A percentile compares a stretch with the other conserved stretches of the same genome.
Evolutionary conservation across 495 filamentous ascomycete species (phyloP).

Genomic region (Tuber indicum): DNA sequence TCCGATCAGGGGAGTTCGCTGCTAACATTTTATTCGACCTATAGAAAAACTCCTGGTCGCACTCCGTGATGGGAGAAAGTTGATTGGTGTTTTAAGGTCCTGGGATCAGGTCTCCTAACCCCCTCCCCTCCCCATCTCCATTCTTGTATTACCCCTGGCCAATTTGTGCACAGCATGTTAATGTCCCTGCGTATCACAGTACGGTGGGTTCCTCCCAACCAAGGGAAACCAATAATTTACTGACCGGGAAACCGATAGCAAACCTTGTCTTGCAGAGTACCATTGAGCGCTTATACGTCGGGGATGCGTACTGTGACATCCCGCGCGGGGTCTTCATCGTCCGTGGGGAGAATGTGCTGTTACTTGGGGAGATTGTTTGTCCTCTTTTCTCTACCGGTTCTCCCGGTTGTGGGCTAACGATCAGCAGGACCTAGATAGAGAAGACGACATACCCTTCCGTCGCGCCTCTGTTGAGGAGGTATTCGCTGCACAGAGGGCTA

Average conservation of each 20-base stretch:
- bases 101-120: constrained; percentile 82
- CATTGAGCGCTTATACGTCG: constrained; percentile 73
- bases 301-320: constrained; percentile 69
- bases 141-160: constrained; percentile 5
- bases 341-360: constrained; percentile 83
- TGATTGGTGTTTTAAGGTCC: constrained; percentile 84
- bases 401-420: constrained; percentile 9
- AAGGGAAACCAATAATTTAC: neutral
- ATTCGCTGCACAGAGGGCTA: constrained; percentile 62
- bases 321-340: constrained; percentile 79
- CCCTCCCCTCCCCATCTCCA: neutral
- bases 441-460: constrained; percentile 73
- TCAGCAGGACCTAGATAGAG: constrained; percentile 75
- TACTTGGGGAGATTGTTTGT: constrained; percentile 82
- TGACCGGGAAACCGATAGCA: constrained; percentile 49
- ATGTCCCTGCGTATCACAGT: constrained; percentile 21
- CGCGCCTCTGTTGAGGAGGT: constrained; percentile 63
- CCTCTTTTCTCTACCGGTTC: neutral
- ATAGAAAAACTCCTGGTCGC: constrained; percentile 88
- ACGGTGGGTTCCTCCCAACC: constrained; percentile 18
- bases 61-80: constrained; percentile 84
- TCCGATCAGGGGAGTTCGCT: neutral
- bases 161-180: neutral
- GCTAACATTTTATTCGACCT: constrained; percentile 6
- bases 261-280: constrained; percentile 93